Evolutionary conservation across 1,139 yeast species (phyloP).

Genomic region (Yamadazyma sp.): DNA sequence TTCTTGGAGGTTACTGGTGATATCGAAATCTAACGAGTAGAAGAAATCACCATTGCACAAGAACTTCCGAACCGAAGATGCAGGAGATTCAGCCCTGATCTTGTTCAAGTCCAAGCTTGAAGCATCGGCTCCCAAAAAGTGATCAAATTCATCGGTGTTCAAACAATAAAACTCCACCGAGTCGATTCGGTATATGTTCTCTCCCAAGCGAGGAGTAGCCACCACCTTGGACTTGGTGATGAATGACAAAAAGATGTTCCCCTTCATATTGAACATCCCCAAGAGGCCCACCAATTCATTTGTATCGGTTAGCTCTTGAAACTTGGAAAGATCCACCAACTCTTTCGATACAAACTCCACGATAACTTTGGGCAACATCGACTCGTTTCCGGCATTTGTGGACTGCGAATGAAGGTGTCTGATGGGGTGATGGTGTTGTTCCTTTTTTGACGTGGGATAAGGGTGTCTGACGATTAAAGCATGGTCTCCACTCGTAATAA

Average conservation of each 20-base stretch:
- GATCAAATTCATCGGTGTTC: slow-evolving; percentile 56
- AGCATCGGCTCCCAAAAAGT: slow-evolving; percentile 13
- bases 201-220: slow-evolving; percentile 59
- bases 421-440: slow-evolving; percentile 12
- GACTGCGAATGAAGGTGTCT: slow-evolving; percentile 6
- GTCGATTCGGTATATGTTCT: slow-evolving; percentile 50
- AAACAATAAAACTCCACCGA: slow-evolving; percentile 66
- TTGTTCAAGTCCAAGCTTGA: slow-evolving; percentile 8
- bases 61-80: slow-evolving; percentile 55
- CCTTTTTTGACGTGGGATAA: slow-evolving; percentile 30
- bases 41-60: slow-evolving; percentile 65
- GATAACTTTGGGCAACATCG: slow-evolving; percentile 33
- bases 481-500: slow-evolving; percentile 46
- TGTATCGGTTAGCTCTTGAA: slow-evolving; percentile 40
- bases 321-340: slow-evolving; percentile 37
- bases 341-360: slow-evolving; percentile 50
- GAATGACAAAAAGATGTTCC: slow-evolving; percentile 55
- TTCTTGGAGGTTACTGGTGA: slow-evolving; percentile 62
- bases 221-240: slow-evolving; percentile 56
- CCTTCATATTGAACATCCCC: slow-evolving; percentile 59
- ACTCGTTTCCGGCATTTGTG: slow-evolving; percentile 1
- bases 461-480: slow-evolving; percentile 55
- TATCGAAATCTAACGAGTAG: slow-evolving; percentile 64
- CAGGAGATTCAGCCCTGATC: slow-evolving; percentile 47
- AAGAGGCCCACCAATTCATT: slow-evolving; percentile 53